Base-by-base conservation (phyloP, 1,284 basidiomycete species). In the Ceratobasidium sp. region DNA sequence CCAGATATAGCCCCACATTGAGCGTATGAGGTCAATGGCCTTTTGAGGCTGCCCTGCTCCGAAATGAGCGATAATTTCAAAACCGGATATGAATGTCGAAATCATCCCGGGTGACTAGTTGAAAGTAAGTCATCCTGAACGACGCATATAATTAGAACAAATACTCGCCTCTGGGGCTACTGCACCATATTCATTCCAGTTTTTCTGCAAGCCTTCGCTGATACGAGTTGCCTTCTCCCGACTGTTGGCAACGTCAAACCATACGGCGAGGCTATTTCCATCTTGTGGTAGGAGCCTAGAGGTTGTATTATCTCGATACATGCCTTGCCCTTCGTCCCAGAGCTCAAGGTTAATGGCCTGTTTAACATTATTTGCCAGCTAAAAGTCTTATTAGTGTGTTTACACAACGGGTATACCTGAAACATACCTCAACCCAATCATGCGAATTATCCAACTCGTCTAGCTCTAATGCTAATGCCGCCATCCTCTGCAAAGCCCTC, bases 71-170 rank as follows among this genome's bases (percentile, higher is more conserved):
- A 74, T 50, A 50, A 74, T 59, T 30, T 74, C 71, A 27, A 74
- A 74, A n/a, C 71, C 71, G 7, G 71, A 74, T 35, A 74, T 74
- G 54, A 74, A 74, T 2, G 71, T 74, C 7, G 71, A 74, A 35
- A 74, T 74, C 71, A 74, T 74, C 18, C 71, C 71, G 14, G 71
- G 71, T 35, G 71, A 74, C 71, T 74, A 20, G 38, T 33, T 41
- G 2, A 46, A 14, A 48, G 35, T 60, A 38, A 48, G 55, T 12
- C 50, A n/a, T 44, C 20, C 35, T 10, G 41, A 16, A 50, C 16
- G 44, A 23, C 35, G 33, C 41, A 44, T 64, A 41, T 38, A 74
- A 8, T 27, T 20, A 38, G 3, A 30, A 59, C 5, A 55, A 54
- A 3, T 10, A 33, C 57, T 35, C 30, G 64, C 71, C 59, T 74